Evolutionary conservation across 2,329 filamentous ascomycete genomes (phyloP).

Genomic region (Venturia carpophila): DNA sequence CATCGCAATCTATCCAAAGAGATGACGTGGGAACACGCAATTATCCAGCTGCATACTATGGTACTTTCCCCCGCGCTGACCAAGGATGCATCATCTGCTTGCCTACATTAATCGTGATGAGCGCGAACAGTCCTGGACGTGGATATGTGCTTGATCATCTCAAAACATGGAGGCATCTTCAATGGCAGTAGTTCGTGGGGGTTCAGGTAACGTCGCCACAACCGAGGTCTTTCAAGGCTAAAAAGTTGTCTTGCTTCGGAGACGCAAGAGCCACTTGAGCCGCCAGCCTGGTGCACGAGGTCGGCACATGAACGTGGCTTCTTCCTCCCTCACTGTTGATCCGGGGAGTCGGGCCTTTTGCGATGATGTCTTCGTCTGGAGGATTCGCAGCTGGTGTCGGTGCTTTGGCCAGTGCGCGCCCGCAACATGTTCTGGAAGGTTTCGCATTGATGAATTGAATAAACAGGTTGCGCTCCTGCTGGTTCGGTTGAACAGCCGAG

Average conservation of each 20-base stretch:
- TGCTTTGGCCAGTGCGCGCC: background rate
- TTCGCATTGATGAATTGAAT: background rate
- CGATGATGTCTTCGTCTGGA: background rate
- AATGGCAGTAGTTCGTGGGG: background rate
- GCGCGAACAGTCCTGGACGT: background rate
- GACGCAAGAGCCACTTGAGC: background rate
- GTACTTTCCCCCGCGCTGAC: background rate
- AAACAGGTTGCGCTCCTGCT: background rate
- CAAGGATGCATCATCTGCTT: background rate
- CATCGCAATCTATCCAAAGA: constrained; percentile 1
- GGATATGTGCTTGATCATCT: constrained; percentile 5
- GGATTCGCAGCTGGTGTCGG: background rate
- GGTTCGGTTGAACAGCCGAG: background rate
- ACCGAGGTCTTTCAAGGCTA: background rate
- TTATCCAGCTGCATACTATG: background rate
- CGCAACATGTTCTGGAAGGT: background rate
- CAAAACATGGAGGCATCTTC: background rate
- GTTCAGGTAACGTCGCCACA: background rate
- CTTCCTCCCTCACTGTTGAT: background rate
- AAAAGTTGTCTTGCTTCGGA: background rate
- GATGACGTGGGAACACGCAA: background rate
- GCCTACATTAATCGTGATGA: background rate
- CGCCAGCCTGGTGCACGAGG: background rate
- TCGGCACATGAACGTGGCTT: background rate
- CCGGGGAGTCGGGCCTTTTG: constrained; percentile 1